phyloP scores from a whole-genome alignment of 176 grass and related monocot genomes.

The Carex cristatella region DNA sequence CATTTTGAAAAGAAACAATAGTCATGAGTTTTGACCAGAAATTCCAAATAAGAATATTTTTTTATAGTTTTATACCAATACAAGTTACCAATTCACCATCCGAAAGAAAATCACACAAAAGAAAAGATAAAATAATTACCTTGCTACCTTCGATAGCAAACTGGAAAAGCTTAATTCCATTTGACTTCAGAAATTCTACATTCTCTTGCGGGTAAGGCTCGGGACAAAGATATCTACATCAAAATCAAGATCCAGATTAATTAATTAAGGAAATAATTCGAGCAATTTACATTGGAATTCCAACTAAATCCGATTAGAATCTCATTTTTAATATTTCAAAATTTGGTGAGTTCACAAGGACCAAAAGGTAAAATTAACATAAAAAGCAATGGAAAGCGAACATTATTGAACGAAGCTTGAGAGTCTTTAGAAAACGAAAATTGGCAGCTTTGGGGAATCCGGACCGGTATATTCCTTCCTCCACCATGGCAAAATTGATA shows the following conservation, averaged over 20 bases:
- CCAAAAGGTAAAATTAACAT: not conserved
- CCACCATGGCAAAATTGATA: constrained; percentile 77
- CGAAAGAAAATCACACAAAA: not conserved
- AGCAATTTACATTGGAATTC: constrained; percentile 2
- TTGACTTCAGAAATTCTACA: constrained; percentile 45
- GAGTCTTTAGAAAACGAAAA: constrained; percentile 65
- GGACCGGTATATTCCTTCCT: constrained; percentile 86
- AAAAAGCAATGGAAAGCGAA: constrained; percentile 26
- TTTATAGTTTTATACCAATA: not conserved
- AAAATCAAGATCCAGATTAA: not conserved
- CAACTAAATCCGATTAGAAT: not conserved
- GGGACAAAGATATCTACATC: constrained; percentile 74
- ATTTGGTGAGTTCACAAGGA: not conserved
- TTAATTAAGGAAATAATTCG: not conserved
- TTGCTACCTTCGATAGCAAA: constrained; percentile 68
- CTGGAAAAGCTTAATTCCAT: constrained; percentile 64
- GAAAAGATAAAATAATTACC: constrained; percentile 30
- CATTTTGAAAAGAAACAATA: not conserved
- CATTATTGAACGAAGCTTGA: constrained; percentile 78
- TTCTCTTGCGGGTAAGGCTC: constrained; percentile 71
- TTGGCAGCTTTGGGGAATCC: constrained; percentile 50
- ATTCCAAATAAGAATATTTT: not conserved
- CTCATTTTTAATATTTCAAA: not conserved
- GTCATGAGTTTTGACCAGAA: not conserved
- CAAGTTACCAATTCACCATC: not conserved